A percentile compares a stretch with the other conserved stretches of the same genome.
phyloP scores from a whole-genome alignment of 768 basidiomycete species.

The Hygrophorus pudorinus region DNA sequence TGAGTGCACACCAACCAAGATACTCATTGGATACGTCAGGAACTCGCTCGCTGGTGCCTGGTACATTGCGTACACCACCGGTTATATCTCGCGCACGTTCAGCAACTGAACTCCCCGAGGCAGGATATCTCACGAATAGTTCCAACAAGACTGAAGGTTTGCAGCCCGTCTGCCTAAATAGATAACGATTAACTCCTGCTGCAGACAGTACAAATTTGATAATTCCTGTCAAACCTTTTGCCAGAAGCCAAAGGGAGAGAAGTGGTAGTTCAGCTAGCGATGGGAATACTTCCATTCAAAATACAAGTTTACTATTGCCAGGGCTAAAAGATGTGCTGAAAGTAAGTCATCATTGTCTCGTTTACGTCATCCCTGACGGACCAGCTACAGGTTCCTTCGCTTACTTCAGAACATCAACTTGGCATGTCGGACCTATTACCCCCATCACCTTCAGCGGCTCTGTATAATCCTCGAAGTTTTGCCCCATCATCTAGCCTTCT shows the following conservation, averaged over 20 bases:
- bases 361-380: not conserved
- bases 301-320: slow-evolving; percentile 30
- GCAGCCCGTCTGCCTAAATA: not conserved
- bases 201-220: slow-evolving; percentile 19
- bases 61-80: slow-evolving; percentile 18
- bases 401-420: slow-evolving; percentile 60
- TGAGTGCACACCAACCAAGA: slow-evolving; percentile 42
- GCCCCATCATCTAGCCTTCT: slow-evolving; percentile 29
- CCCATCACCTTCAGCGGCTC: slow-evolving; percentile 53
- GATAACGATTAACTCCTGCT: not conserved
- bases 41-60: slow-evolving; percentile 17
- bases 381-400: slow-evolving; percentile 44
- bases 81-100: slow-evolving; percentile 32
- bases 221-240: slow-evolving; percentile 38
- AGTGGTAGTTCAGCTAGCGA: slow-evolving; percentile 37
- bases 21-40: slow-evolving; percentile 43
- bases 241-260: slow-evolving; percentile 29
- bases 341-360: slow-evolving; percentile 24
- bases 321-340: slow-evolving; percentile 68
- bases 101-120: slow-evolving; percentile 30
- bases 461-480: slow-evolving; percentile 26
- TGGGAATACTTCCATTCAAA: slow-evolving; percentile 15
- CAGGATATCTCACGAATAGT: slow-evolving; percentile 3
- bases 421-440: slow-evolving; percentile 63
- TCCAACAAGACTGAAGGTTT: not conserved